These are phyloP conservation scores for Melanopsichium pennsylvanicum DNA, from an alignment of 1,284 basidiomycete genomes.

Conservation along the genomic window DNA sequence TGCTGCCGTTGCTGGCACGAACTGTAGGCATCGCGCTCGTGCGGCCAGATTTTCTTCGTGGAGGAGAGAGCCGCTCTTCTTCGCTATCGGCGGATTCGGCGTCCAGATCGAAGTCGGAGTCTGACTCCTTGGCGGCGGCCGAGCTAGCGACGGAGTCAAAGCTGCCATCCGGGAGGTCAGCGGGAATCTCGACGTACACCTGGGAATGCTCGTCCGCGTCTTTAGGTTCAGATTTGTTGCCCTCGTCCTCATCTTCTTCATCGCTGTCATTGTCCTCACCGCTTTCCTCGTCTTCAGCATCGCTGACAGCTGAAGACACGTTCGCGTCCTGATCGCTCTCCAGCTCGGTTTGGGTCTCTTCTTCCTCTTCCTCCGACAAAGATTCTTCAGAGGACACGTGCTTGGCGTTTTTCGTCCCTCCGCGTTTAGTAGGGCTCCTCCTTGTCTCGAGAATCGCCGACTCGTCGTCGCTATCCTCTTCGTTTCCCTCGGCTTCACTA, in stretches of 20 bases:
- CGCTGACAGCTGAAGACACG: slow-evolving; percentile 18
- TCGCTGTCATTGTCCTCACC: slow-evolving; percentile 15
- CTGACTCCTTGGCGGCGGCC: slow-evolving; percentile 9
- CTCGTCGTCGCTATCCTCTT: slow-evolving; percentile 6
- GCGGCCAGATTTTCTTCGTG: slow-evolving; percentile 25
- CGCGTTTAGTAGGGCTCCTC: not conserved
- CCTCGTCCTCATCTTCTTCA: slow-evolving; percentile 9
- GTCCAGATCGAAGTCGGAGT: slow-evolving; percentile 26
- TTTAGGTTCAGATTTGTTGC: slow-evolving; percentile 4
- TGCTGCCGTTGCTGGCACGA: slow-evolving; percentile 26
- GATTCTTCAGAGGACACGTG: slow-evolving; percentile 9
- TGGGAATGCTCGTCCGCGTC: slow-evolving; percentile 2
- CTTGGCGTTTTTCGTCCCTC: slow-evolving; percentile 1
- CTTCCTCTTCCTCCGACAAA: slow-evolving; percentile 5
- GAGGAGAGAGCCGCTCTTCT: slow-evolving; percentile 9
- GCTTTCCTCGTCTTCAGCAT: slow-evolving; percentile 1
- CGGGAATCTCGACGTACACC: slow-evolving; percentile 10
- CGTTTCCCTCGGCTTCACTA: slow-evolving; percentile 11
- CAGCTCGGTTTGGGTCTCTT: slow-evolving; percentile 4
- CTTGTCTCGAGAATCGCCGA: slow-evolving; percentile 23
- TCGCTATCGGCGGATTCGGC: slow-evolving; percentile 14
- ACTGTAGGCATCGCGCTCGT: slow-evolving; percentile 10
- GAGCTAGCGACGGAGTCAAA: slow-evolving; percentile 22
- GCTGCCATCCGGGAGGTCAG: slow-evolving; percentile 14
- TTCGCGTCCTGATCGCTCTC: slow-evolving; percentile 16